Conservation (phyloP, 306 rosid species). For the Urtica urens region DNA sequence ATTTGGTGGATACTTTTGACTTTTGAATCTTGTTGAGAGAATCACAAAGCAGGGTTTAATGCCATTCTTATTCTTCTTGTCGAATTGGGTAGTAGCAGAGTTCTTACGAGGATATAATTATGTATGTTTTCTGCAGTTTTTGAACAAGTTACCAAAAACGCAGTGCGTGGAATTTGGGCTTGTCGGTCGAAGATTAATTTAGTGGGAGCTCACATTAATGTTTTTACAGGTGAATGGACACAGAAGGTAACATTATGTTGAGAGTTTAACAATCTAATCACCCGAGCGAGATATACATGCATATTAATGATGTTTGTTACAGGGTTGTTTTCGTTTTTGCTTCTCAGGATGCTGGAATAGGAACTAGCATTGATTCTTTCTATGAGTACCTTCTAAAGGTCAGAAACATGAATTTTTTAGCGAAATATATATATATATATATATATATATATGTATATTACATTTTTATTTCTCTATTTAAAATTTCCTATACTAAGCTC, state of each 20-base stretch:
- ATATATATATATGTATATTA: neutral
- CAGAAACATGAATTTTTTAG: slow-evolving; percentile 28
- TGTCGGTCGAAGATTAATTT: slow-evolving; percentile 87
- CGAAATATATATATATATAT: too few relatives aligned
- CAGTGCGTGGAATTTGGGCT: slow-evolving; percentile 94
- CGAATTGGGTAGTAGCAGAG: neutral
- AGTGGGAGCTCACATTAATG: slow-evolving; percentile 97
- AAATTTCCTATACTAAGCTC: slow-evolving; percentile 10
- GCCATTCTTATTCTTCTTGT: slow-evolving; percentile 7
- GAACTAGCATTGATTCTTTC: slow-evolving; percentile 97
- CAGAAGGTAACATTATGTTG: slow-evolving; percentile 74
- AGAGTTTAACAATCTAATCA: slow-evolving; percentile 4
- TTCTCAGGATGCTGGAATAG: slow-evolving; percentile 96
- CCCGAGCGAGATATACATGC: neutral
- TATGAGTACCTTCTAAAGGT: slow-evolving; percentile 94
- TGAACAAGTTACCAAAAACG: slow-evolving; percentile 96
- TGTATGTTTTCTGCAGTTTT: slow-evolving; percentile 46
- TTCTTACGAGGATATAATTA: neutral
- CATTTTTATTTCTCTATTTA: slow-evolving; percentile 3
- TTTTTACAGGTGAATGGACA: slow-evolving; percentile 99
- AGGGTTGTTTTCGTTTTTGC: slow-evolving; percentile 18
- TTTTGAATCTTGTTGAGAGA: slow-evolving; percentile 1
- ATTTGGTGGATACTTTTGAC: neutral
- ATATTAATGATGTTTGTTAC: slow-evolving; percentile 2
- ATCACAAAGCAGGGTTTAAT: slow-evolving; percentile 1